Base-by-base conservation (phyloP, 352 stramenopile species). In the Phytophthora podocarpi region DNA sequence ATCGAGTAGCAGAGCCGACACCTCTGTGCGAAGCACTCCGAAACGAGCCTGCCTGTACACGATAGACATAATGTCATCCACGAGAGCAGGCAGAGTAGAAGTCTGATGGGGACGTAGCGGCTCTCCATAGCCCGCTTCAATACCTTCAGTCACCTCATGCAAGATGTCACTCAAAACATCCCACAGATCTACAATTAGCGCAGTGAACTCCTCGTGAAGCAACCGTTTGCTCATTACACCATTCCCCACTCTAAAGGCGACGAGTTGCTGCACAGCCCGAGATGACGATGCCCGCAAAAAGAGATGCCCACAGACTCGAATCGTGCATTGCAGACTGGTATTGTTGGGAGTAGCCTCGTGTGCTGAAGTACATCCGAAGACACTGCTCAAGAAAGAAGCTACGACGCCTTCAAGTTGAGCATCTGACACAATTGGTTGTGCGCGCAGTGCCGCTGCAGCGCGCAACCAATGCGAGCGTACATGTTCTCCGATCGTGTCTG, bases 11-110 rank as follows among this genome's bases (percentile, higher is more conserved):
- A 69, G 23, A 6, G 36, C 24, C 11, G 36, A 66, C 1, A 66
- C 20, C 11, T 52, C 42, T 1, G n/a, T 18, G 21, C 63, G 59
- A 32, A 70, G 15, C 11, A n/a, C 7, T 37, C 37, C 10, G 18
- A 74, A 62, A 13, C 18, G 40, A 7, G 16, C n/a, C 15, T 70
- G 45, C 15, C 64, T 28, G 16, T 71, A 77, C 10, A 59, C 51
- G 3, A 68, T 24, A 3, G 68, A 63, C 28, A 77, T 37, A 23
- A 71, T 51, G 5, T 73, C 68, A 16, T 77, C 68, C 30, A 73
- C 64, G 12, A 77, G 50, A 4, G 26, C 48, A 2, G 42, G 27
- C 3, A 76, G 26, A 9, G 51, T 39, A 7, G 4, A 4, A 23
- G 45, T 7, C 11, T 31, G 16, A 13, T 31, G 28, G 20, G 9